Base-by-base conservation (phyloP, 148 eudicot species). In the Cornus controversa region DNA sequence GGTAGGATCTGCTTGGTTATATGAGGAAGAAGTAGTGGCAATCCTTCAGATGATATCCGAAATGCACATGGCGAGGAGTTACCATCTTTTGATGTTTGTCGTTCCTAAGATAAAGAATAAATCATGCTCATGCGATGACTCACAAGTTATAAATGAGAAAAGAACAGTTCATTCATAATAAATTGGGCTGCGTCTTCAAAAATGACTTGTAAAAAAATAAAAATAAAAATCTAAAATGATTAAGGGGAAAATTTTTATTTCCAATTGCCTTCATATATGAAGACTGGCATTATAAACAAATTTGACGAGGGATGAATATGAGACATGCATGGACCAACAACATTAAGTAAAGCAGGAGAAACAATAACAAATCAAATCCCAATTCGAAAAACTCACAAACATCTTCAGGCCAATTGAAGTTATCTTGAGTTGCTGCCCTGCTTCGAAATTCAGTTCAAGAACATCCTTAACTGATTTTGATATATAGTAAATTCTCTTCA, bases 1-100 rank as follows among this genome's bases (percentile, higher is more conserved):
- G 77, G 73, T 31, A 91, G 75, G 77, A 96, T 89, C 82, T 96
- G 99, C 82, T 96, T 96, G 66, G 97, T 93, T 78, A 96, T 82
- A 82, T 89, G 85, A 8, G 99, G 97, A 81, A 96, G 95, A 73
- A 96, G 80, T 83, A 96, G 66, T 1, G 99, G 98, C 88, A 96
- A 80, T 82, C 99, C 99, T 90, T 96, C 99, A 54, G 99, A 96
- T 75, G 99, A 93, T 88, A 96, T 93, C 69, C 99, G 89, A 83
- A 91, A 96, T 73, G 82, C 69, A 83, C 97, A 95, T 45, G 89
- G 86, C 7, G 98, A 85, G 63, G 88, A 63, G 69, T 84, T 69
- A 10, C 97, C 98, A 76, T 96, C 99, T 76, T 89, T 91, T 45
- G 98, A 91, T 8, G 97, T 87, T 80, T 96, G 99, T 57, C 99